A percentile compares a stretch with the other conserved stretches of the same genome.
Evolutionary conservation across 805 yeast species (phyloP).

Genomic region (Cyberlindnera euphorbiae): DNA sequence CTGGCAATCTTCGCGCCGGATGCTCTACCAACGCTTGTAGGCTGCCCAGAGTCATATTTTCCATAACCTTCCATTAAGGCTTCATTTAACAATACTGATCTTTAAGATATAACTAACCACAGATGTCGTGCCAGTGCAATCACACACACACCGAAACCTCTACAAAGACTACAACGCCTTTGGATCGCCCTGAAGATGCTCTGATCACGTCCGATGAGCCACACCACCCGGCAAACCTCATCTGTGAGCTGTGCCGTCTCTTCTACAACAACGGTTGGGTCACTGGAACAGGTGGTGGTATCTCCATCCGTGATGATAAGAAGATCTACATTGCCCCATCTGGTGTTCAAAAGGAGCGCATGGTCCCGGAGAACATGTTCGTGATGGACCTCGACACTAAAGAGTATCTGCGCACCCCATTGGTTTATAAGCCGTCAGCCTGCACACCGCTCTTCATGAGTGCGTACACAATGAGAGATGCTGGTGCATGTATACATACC

Average conservation of each 20-base stretch:
- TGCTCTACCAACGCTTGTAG: too few relatives aligned
- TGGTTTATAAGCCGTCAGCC: constrained; percentile 77
- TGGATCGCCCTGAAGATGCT: constrained; percentile 13
- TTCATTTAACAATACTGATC: too few relatives aligned
- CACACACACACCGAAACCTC: not conserved
- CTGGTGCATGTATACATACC: constrained; percentile 93
- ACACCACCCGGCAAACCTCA: constrained; percentile 66
- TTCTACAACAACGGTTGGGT: constrained; percentile 87
- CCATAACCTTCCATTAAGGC: not conserved
- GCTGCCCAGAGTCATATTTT: too few relatives aligned
- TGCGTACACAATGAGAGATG: constrained; percentile 57
- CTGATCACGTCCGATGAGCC: constrained; percentile 23
- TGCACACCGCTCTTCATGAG: constrained; percentile 87
- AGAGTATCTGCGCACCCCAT: constrained; percentile 56
- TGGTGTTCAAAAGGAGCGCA: constrained; percentile 92
- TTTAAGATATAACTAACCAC: too few relatives aligned
- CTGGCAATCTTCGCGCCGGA: too few relatives aligned
- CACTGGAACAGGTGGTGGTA: constrained; percentile 95
- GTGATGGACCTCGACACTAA: constrained; percentile 56
- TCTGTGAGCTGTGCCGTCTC: constrained; percentile 72
- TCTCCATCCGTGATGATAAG: constrained; percentile 58
- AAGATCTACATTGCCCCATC: constrained; percentile 80
- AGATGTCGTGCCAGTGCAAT: constrained; percentile 9
- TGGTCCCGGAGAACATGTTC: constrained; percentile 77
- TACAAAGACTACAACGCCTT: not conserved